Base-by-base conservation (phyloP, 1,284 basidiomycete species). In the Trichosporon faecale region DNA sequence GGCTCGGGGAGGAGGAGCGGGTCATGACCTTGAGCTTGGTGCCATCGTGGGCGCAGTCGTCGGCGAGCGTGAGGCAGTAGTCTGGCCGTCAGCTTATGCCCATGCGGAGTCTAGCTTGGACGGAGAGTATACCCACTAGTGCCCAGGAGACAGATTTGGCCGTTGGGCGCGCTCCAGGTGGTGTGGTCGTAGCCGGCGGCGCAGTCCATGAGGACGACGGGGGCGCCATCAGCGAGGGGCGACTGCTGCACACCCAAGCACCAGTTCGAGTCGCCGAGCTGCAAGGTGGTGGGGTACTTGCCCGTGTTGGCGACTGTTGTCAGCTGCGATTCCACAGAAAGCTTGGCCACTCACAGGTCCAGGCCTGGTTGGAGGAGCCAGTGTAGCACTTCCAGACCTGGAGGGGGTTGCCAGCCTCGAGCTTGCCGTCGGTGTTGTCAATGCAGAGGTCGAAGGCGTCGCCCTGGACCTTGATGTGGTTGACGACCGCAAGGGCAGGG, bases 31-130 rank as follows among this genome's bases (percentile, higher is more conserved):
- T 61, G 57, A 61, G 57, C 57, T 31, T 61, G 27, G 57, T 61
- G 57, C 57, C 57, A 18, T 61, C 57, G 57, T 61, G 57, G 29
- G 57, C 29, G 57, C 57, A 61, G 57, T 61, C 57, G 57, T 61
- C 57, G 18, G 16, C 57, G 29, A 61, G 57, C 57, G 33, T 29
- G 29, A 61, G 57, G 57, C 57, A 61, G 57, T 61, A 61, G 57
- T 61, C 57, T 61, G 57, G 29, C 18, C 16, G 25, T 60, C 55
- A 60, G 55, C 27, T 23, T 23, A 7, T 2, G 23, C 23, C 46
- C 52, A 27, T 27, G n/a, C n/a, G n/a, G n/a, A n/a, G n/a, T n/a
- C n/a, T n/a, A 46, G 44, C 18, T 46, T 3, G 7, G 12, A 40
- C 2, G 7, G 12, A 40, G 37, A 11, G 18, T n/a, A 3, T 9